Evolutionary conservation across 2,329 filamentous ascomycete genomes (phyloP), one percentile per base, ranked within the genome.

Genomic region (Aureobasidium sp.): DNA sequence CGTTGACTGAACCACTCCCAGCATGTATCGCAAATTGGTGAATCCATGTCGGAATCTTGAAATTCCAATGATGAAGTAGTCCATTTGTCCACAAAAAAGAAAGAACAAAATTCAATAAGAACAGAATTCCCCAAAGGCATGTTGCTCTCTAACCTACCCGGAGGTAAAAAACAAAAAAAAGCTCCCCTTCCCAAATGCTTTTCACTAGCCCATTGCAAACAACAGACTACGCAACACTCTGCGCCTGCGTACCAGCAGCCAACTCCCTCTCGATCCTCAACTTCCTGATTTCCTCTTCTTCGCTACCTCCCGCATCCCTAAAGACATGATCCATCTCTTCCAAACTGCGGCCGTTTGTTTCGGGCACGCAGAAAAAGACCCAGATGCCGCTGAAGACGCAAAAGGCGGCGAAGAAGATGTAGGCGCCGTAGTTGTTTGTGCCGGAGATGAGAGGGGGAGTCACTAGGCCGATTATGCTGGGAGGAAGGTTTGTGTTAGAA

Each of bases 371-470:
- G 52, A 75, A 72, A 58, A 66, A 79, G 0, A 75, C 74, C 73
- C 77, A 83, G 5, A 74, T 54, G 6, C 74, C 65, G 0, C 74
- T 72, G 4, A 80, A 63, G 1, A 76, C 60, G 56, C 74, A 77
- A 56, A 80, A 80, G 2, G 72, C 68, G 0, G 74, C 78, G 57
- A 84, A 84, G 69, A 84, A 83, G 40, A 80, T 68, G 59, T 83
- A 83, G 0, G 78, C 74, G 51, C 77, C 77, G 67, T 74, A 82
- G 12, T 71, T 71, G 12, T 19, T 29, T 6, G 79, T 80, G 56
- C 81, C 81, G 47, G 64, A 56, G 3, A 68, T 59, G 27, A 67
- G 49, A 0, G 63, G 63, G 12, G 66, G 65, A 0, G 64, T 65
- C 29, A 63, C 61, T 2, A 66, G 47, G 3, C 61, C 58, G 22